phyloP scores from a whole-genome alignment of 106 monocot genomes.

The Dioscorea dumetorum region DNA sequence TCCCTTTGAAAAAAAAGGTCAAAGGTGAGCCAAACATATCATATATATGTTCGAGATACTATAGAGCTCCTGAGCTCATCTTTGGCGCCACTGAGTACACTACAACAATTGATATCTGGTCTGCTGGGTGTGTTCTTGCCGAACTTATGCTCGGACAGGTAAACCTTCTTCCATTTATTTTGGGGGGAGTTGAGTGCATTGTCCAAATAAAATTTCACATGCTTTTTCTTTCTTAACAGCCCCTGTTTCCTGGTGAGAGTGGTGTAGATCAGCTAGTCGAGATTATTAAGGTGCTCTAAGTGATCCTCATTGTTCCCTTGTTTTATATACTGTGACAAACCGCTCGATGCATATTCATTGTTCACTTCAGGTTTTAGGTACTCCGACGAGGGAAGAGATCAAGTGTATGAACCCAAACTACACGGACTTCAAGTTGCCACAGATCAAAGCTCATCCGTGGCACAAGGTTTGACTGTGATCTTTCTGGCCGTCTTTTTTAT shows the following conservation, averaged over 20 bases:
- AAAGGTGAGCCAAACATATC: slow-evolving; percentile 74
- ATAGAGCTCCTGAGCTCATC: slow-evolving; percentile 64
- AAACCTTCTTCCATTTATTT: not conserved
- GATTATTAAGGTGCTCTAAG: slow-evolving; percentile 49
- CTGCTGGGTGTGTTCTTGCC: slow-evolving; percentile 66
- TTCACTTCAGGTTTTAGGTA: slow-evolving; percentile 41
- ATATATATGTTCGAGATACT: slow-evolving; percentile 61
- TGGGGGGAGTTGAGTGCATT: too few species aligned
- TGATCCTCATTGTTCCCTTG: not conserved
- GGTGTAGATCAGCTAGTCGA: slow-evolving; percentile 55
- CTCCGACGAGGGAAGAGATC: slow-evolving; percentile 75
- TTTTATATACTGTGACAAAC: too few species aligned
- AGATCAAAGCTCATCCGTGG: slow-evolving; percentile 79
- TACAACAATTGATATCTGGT: slow-evolving; percentile 69
- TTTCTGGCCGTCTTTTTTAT: not conserved
- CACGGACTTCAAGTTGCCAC: slow-evolving; percentile 63
- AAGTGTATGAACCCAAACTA: slow-evolving; percentile 84
- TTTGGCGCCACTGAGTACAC: slow-evolving; percentile 73
- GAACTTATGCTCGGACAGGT: slow-evolving; percentile 70
- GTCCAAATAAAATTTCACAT: too few species aligned
- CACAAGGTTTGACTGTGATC: slow-evolving; percentile 35
- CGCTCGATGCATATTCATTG: not conserved
- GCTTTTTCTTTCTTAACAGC: slow-evolving; percentile 16
- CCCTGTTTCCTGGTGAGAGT: slow-evolving; percentile 32
- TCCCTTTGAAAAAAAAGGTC: slow-evolving; percentile 17